These are phyloP conservation scores for Pleurotus salmoneostramineus DNA, from an alignment of 768 basidiomycete species.

Conservation along the genomic window DNA sequence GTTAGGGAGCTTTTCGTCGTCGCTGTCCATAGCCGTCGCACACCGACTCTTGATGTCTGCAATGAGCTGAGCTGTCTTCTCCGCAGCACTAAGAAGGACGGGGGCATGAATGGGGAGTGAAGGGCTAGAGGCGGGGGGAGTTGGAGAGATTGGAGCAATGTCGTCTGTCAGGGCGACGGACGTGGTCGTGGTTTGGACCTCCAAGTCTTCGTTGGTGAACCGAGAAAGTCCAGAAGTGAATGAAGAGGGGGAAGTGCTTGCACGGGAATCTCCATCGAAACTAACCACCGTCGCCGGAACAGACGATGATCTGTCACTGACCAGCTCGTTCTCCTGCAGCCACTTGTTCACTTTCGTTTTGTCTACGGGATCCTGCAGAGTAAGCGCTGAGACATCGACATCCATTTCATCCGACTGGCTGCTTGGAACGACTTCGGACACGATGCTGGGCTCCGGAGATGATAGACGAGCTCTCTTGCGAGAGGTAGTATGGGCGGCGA, in stretches of 20 bases:
- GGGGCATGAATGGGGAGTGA: slow-evolving; percentile 16
- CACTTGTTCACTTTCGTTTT: slow-evolving; percentile 38
- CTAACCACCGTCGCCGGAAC: slow-evolving; percentile 13
- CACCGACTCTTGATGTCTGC: slow-evolving; percentile 52
- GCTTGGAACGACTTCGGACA: slow-evolving; percentile 42
- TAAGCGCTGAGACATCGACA: slow-evolving; percentile 28
- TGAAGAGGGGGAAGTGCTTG: slow-evolving; percentile 16
- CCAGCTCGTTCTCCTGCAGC: slow-evolving; percentile 23
- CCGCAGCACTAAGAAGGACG: slow-evolving; percentile 27
- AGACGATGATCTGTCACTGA: background rate
- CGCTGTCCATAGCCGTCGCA: slow-evolving; percentile 22
- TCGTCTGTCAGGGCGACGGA: background rate
- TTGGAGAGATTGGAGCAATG: background rate
- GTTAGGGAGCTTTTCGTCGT: slow-evolving; percentile 29
- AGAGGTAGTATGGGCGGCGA: slow-evolving; percentile 6
- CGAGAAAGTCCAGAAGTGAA: slow-evolving; percentile 2
- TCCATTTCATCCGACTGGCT: slow-evolving; percentile 70
- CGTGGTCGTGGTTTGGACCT: background rate
- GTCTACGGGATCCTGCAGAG: slow-evolving; percentile 18
- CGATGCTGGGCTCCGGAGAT: slow-evolving; percentile 21
- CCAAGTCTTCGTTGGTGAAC: background rate
- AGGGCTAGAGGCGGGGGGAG: slow-evolving; percentile 2
- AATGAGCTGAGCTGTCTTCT: slow-evolving; percentile 56
- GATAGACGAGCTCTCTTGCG: slow-evolving; percentile 37
- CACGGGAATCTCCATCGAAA: slow-evolving; percentile 15